Base-by-base conservation (phyloP, 1,284 basidiomycete species). In the Mycosarcoma mackinlayi region DNA sequence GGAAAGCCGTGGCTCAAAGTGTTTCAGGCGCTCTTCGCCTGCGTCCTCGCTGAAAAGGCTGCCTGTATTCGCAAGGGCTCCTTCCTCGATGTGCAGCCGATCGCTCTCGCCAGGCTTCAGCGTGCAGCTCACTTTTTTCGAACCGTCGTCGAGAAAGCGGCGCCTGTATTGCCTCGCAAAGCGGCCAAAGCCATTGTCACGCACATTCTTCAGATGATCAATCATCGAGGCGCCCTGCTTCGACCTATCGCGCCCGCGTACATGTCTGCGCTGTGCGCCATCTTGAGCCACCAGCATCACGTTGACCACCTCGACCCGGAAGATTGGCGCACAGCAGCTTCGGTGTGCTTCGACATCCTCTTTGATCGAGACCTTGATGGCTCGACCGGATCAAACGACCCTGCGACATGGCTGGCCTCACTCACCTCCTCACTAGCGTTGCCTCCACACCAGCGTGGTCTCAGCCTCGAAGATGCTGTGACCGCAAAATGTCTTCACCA, bases 231-330 rank as follows among this genome's bases (percentile, higher is more conserved):
- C 24, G 74, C 63, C 16, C 85, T 95, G 9, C 86, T 90, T 49
- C 78, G 85, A 7, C 88, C 89, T 0, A 86, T 93, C 6, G 88
- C 91, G 3, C 83, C 92, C 61, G 89, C 93, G 80, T 96, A 93
- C 80, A 86, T 90, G 60, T 93, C 94, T 80, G 87, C 91, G 0
- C 85, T 95, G 31, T 87, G 88, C 37, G 85, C 85, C 44, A 79
- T 91, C 3, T 84, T 93, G 39, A 84, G 84, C 47, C 89, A 88
- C 79, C 83, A 84, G 2, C 90, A 92, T 0, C 94, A 97, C 82
- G 85, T 94, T 47, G 90, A 94, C 28, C 88, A 91, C 73, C 80
- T 95, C 27, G 88, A 89, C 9, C 84, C 86, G 14, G 83, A 85
- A 0, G 84, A 82, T 37, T 98, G 94, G 94, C 82, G 89, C 9